These are phyloP conservation scores for Fusarium musae DNA, from an alignment of 2,329 filamentous ascomycete species.

Conservation along the genomic window DNA sequence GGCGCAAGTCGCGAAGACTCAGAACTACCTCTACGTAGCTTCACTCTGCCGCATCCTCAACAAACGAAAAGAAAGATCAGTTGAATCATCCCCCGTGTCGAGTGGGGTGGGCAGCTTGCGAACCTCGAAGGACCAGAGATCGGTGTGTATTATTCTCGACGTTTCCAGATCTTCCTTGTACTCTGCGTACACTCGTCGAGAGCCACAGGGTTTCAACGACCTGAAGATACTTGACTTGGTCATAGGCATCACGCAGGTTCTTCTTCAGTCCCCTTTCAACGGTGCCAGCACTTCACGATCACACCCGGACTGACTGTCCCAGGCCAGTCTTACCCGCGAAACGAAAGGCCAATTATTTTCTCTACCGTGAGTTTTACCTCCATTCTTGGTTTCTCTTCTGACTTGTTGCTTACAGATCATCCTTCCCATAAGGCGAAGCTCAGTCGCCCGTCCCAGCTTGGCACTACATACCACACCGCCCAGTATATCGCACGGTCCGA, in stretches of 20 bases:
- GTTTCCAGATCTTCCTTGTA: fast-evolving
- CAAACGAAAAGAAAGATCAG: fast-evolving
- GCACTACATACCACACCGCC: no score
- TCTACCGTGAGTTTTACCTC: fast-evolving
- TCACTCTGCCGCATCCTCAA: fast-evolving
- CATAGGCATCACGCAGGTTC: fast-evolving
- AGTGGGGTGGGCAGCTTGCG: neutral
- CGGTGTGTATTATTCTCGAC: fast-evolving
- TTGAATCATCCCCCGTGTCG: fast-evolving
- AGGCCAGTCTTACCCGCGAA: fast-evolving
- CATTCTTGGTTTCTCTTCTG: fast-evolving
- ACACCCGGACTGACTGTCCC: neutral
- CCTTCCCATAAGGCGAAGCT: fast-evolving
- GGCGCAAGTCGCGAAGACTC: neutral
- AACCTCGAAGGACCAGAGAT: fast-evolving
- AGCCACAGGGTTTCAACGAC: neutral
- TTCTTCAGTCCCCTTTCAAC: fast-evolving
- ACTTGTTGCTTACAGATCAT: neutral
- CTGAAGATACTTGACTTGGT: fast-evolving
- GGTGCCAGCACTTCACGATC: neutral
- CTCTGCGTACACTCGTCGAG: fast-evolving
- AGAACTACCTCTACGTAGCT: fast-evolving
- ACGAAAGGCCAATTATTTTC: neutral
- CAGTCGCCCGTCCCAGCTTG: neutral
- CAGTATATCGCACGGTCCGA: no score